These are phyloP conservation scores for Trichoderma sp. DNA, from an alignment of 2,329 filamentous ascomycete genomes.

Conservation along the genomic window DNA sequence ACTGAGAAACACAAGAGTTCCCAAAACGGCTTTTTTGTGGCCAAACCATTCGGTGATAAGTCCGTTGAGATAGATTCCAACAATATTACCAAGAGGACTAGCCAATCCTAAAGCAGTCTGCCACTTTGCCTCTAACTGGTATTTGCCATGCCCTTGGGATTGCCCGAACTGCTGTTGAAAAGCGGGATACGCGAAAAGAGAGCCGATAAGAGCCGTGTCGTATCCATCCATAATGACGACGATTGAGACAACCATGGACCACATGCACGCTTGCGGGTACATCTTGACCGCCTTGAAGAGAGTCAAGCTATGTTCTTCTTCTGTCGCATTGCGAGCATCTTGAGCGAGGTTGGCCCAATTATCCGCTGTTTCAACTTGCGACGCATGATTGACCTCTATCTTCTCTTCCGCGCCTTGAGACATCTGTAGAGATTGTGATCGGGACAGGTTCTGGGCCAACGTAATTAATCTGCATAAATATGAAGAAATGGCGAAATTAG, in stretches of 20 bases:
- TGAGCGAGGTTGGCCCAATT: background rate
- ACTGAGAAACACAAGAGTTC: constrained; percentile 32
- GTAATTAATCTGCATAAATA: background rate
- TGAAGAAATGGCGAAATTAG: background rate
- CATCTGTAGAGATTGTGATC: background rate
- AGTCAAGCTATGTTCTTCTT: background rate
- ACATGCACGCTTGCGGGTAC: constrained; percentile 41
- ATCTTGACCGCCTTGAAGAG: constrained; percentile 31
- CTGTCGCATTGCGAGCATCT: background rate
- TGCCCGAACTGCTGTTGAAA: background rate
- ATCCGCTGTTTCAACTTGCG: background rate
- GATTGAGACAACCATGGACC: constrained; percentile 40
- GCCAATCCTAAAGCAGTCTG: constrained; percentile 52
- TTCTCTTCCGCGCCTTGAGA: background rate
- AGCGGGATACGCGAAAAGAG: constrained; percentile 41
- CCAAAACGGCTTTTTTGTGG: background rate
- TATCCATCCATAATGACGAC: constrained; percentile 48
- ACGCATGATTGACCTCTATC: background rate
- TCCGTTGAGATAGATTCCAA: constrained; percentile 41
- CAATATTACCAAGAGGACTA: constrained; percentile 47
- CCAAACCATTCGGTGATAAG: background rate
- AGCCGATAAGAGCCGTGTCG: constrained; percentile 39
- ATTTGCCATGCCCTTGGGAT: background rate
- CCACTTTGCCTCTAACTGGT: constrained; percentile 49
- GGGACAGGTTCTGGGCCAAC: background rate